phyloP scores from a whole-genome alignment of 2,329 filamentous ascomycete species.

The Helminthosporium solani region DNA sequence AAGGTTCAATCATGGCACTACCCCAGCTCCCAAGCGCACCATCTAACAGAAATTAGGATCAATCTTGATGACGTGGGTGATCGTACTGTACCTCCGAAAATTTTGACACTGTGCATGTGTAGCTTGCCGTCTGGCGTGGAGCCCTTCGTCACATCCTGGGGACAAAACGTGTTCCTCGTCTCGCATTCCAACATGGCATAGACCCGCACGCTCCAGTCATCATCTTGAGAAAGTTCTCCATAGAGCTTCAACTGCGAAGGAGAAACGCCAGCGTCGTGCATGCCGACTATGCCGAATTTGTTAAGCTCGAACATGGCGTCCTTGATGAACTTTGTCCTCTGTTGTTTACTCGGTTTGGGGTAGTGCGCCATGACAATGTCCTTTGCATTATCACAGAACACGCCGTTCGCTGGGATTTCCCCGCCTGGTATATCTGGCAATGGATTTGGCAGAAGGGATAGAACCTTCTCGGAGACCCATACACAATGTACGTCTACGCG shows the following conservation, averaged over 20 bases:
- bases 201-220: constrained; percentile 63
- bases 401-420: constrained; percentile 65
- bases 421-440: constrained; percentile 59
- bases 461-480: constrained; percentile 66
- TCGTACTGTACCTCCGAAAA: constrained; percentile 60
- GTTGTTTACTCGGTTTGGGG: constrained; percentile 57
- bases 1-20: constrained; percentile 69
- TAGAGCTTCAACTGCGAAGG: constrained; percentile 58
- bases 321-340: constrained; percentile 57
- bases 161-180: constrained; percentile 65
- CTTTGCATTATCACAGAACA: constrained; percentile 75
- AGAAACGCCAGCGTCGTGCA: constrained; percentile 67
- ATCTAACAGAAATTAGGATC: constrained; percentile 48
- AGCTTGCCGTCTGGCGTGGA: constrained; percentile 53
- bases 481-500: constrained; percentile 70
- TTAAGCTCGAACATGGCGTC: constrained; percentile 65
- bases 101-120: constrained; percentile 63
- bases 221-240: constrained; percentile 51
- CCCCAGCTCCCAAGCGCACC: constrained; percentile 72
- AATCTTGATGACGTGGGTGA: too few species aligned
- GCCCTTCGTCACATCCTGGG: constrained; percentile 50
- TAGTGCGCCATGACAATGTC: constrained; percentile 59
- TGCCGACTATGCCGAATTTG: constrained; percentile 65
- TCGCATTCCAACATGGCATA: constrained; percentile 70
- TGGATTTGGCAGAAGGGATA: constrained; percentile 58